phyloP scores from a whole-genome alignment of 78 protist genomes.

The Dictyostelium firmibasis region DNA sequence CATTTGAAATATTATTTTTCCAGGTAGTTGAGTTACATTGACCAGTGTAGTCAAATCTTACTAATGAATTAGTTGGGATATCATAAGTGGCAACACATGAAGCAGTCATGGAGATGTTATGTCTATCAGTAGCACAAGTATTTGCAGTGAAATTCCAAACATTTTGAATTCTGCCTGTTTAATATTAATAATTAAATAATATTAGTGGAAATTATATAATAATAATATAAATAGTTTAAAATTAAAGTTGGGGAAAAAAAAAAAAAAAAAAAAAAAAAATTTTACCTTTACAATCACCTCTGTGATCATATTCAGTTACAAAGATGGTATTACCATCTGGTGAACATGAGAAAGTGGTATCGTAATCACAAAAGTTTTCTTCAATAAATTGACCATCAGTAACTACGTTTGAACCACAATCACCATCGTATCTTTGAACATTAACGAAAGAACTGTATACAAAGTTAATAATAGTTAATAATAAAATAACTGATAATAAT shows the following conservation, averaged over 20 bases:
- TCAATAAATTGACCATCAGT: not conserved
- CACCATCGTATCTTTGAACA: constrained; percentile 1
- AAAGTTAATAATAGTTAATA: not conserved
- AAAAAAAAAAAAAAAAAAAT: not conserved
- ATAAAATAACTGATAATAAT: not conserved
- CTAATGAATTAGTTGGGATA: not conserved
- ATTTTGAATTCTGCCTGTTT: not conserved
- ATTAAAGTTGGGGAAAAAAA: too few relatives aligned
- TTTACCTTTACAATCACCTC: constrained; percentile 2
- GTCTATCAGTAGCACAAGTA: not conserved
- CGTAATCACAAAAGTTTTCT: not conserved
- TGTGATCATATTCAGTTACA: not conserved
- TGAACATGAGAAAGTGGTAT: not conserved
- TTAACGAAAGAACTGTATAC: not conserved
- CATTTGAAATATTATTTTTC: not conserved
- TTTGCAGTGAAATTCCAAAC: not conserved
- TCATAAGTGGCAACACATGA: constrained; percentile 2
- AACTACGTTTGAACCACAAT: not conserved
- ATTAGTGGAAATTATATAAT: too few relatives aligned
- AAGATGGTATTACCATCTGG: not conserved
- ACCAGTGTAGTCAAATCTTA: not conserved
- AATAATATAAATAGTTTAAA: too few relatives aligned
- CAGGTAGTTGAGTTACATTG: not conserved
- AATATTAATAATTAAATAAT: not conserved
- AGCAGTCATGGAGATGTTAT: not conserved